phyloP scores from a whole-genome alignment of 1,284 basidiomycete genomes.

The Omphalotus olearius region DNA sequence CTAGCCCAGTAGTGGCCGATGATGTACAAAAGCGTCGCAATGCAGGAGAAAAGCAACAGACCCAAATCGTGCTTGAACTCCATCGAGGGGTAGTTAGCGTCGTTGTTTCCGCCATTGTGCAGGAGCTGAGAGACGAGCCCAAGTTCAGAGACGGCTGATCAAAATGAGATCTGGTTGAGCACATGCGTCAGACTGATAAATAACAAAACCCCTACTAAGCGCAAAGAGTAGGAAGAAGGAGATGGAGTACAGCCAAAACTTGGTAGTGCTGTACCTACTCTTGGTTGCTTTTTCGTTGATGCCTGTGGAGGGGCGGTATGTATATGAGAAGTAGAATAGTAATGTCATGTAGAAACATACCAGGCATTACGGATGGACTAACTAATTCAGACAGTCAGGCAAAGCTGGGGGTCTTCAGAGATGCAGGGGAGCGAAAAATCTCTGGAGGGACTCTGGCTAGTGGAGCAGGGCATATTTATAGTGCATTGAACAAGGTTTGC shows the following conservation, averaged over 20 bases:
- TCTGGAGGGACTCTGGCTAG: too few species aligned
- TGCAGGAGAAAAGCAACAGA: conserved; percentile 20
- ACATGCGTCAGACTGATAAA: background rate
- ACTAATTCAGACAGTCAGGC: too few species aligned
- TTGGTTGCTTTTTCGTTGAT: background rate
- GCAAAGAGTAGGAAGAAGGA: conserved; percentile 6
- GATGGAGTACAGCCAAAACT: conserved; percentile 6
- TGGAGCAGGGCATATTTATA: too few species aligned
- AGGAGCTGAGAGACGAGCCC: conserved; percentile 26
- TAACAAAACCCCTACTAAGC: background rate
- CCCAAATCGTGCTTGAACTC: conserved; percentile 26
- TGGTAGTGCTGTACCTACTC: background rate
- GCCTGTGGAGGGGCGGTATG: background rate
- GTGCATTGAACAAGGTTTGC: too few species aligned
- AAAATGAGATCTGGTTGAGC: conserved; percentile 3
- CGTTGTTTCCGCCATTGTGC: conserved; percentile 23
- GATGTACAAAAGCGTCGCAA: conserved; percentile 20
- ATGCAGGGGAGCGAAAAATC: too few species aligned
- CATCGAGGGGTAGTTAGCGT: conserved; percentile 22
- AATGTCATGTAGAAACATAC: background rate
- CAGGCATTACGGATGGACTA: background rate
- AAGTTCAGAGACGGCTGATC: conserved; percentile 21
- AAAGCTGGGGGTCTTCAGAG: too few species aligned
- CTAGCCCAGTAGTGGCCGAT: conserved; percentile 22
- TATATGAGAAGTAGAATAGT: background rate